These are phyloP conservation scores for Hypoxylon fuscum DNA, from an alignment of 495 filamentous ascomycete species.

Conservation along the genomic window DNA sequence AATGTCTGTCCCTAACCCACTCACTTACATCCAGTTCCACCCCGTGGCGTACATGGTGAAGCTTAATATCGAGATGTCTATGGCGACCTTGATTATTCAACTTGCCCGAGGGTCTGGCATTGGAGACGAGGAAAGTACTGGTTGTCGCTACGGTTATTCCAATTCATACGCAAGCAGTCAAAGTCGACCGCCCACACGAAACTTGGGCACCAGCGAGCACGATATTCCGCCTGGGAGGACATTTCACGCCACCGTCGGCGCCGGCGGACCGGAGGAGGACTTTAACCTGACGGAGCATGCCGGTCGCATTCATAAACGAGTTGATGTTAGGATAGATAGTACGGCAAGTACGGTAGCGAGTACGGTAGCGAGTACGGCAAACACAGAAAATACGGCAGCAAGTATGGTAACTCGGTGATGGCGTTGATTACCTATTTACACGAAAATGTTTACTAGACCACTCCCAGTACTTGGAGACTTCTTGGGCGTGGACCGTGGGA, in stretches of 20 bases:
- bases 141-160: background rate
- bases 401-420: too few relatives aligned
- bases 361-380: too few relatives aligned
- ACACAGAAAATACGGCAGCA: too few relatives aligned
- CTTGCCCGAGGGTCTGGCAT: conserved; percentile 16
- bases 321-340: conserved; percentile 21
- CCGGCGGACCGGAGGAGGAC: conserved; percentile 17
- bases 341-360: conserved; percentile 14
- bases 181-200: background rate
- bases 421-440: too few relatives aligned
- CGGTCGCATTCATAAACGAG: conserved; percentile 11
- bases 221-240: conserved; percentile 8
- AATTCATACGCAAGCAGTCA: conserved; percentile 13
- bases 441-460: too few relatives aligned
- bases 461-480: too few relatives aligned
- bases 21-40: conserved; percentile 49
- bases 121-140: conserved; percentile 5
- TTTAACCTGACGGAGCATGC: conserved; percentile 2
- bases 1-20: conserved; percentile 45
- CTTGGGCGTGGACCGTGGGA: too few relatives aligned
- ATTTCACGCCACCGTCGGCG: conserved; percentile 14
- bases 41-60: conserved; percentile 63
- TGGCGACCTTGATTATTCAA: conserved; percentile 57
- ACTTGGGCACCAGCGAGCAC: conserved; percentile 1
- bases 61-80: conserved; percentile 64